Evolutionary conservation across 768 basidiomycete species (phyloP).

Genomic region (Hypsizygus marmoreus): DNA sequence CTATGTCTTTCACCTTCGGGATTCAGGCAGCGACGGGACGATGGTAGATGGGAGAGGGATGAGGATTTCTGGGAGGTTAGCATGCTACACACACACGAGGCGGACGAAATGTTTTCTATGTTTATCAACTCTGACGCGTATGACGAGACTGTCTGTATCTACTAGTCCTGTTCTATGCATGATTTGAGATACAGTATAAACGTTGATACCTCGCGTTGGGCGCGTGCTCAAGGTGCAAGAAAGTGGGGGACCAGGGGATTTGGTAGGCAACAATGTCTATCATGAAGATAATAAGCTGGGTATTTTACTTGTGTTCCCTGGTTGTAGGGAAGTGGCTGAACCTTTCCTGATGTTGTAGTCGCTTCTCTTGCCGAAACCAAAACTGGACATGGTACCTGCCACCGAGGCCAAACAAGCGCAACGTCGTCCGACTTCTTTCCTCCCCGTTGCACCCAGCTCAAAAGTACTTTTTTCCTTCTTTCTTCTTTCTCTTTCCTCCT

Average conservation of each 20-base stretch:
- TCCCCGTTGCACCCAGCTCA: conserved; percentile 52
- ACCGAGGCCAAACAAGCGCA: conserved; percentile 48
- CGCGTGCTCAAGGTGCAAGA: conserved; percentile 13
- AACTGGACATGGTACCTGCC: conserved; percentile 41
- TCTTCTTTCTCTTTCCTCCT: conserved; percentile 29
- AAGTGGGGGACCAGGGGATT: background rate
- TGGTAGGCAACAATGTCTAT: conserved; percentile 14
- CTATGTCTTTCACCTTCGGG: too few relatives aligned
- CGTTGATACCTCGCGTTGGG: conserved; percentile 6
- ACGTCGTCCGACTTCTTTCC: conserved; percentile 52
- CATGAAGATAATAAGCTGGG: conserved; percentile 29
- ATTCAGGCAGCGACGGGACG: background rate
- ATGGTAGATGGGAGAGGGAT: conserved; percentile 4
- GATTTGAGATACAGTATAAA: conserved; percentile 12
- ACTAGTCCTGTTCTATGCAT: conserved; percentile 2
- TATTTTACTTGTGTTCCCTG: conserved; percentile 19
- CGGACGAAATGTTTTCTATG: conserved; percentile 39
- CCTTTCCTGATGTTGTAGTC: conserved; percentile 23
- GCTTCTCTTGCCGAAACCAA: conserved; percentile 53
- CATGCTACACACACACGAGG: conserved; percentile 6
- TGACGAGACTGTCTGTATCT: conserved; percentile 13
- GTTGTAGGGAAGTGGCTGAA: conserved; percentile 8
- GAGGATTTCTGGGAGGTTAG: background rate
- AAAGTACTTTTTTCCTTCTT: conserved; percentile 48
- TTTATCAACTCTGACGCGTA: conserved; percentile 41